Base-by-base conservation (phyloP, 495 filamentous ascomycete genomes). In the Penicillium goetzii region DNA sequence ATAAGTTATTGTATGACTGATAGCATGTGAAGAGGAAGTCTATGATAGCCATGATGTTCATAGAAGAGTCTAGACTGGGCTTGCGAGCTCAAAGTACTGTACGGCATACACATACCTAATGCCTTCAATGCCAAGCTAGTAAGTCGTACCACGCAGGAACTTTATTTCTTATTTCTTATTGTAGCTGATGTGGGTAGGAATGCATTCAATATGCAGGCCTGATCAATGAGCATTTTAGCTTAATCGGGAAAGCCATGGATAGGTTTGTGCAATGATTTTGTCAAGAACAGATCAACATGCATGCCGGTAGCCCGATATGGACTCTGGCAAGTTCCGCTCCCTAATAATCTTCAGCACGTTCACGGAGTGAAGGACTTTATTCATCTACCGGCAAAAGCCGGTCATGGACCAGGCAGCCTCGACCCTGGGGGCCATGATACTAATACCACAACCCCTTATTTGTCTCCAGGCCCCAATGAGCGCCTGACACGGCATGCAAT, bases 401-500 rank as follows among this genome's bases (percentile, higher is more conserved):
- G 32, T 40, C 28, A 12, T 51, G 4, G n/a, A 45, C 4, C 19
- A 23, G 38, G 25, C 38, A 28, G 19, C 10, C 63, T 38, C 25
- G 21, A 34, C 14, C 45, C 52, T 11, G 19, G 56, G 19, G 56
- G 19, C 8, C 21, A 12, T 17, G 30, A 62, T 58, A 53, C 50
- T 51, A 32, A 60, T 49, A 66, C 62, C 41, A 33, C 26, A 56
- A 11, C 34, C 19, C 33, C 26, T 51, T 49, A 56, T 60, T 59
- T 45, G 9, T 41, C 23, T 21, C 30, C n/a, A 0, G 17, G 23
- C 30, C 30, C 59, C 62, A 70, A 65, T 60, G 58, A 61, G 58
- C 56, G 55, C 60, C 61, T 54, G 62, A 65, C 60, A 63, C 68
- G 62, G 65, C 57, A 64, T 50, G 56, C 51, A 66, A 62, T 58